Conservation (phyloP, 768 basidiomycete species). For the Leccinum disarticulatum region DNA sequence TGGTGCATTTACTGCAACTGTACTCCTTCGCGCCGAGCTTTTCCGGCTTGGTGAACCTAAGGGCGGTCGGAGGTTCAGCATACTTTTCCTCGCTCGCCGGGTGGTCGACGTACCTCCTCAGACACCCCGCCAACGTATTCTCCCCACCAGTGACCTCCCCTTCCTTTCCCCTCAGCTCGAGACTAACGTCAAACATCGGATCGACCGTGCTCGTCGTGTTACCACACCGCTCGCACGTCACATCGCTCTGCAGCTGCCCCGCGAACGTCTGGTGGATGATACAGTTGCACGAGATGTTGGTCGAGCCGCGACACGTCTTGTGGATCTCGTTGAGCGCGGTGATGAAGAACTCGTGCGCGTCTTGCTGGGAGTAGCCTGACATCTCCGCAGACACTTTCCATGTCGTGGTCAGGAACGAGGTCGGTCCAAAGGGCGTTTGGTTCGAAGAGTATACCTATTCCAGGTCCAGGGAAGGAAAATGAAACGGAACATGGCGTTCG, state of each 20-base stretch:
- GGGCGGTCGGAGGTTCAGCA: not conserved
- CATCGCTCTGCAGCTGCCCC: conserved; percentile 84
- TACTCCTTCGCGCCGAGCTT: conserved; percentile 82
- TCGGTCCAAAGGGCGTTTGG: conserved; percentile 70
- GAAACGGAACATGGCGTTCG: not conserved
- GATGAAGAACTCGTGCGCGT: conserved; percentile 89
- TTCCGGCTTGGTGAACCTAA: conserved; percentile 83
- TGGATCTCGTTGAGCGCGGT: conserved; percentile 87
- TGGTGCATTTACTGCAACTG: conserved; percentile 79
- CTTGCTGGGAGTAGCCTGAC: conserved; percentile 92
- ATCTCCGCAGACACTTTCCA: conserved; percentile 81
- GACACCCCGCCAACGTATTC: conserved; percentile 71
- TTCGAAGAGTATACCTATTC: conserved; percentile 57
- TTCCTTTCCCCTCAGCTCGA: conserved; percentile 68
- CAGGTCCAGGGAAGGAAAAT: not conserved
- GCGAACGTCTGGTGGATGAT: conserved; percentile 90
- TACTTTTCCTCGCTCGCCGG: not conserved
- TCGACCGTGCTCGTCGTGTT: conserved; percentile 79
- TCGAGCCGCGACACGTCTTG: conserved; percentile 68
- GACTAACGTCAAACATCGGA: conserved; percentile 87
- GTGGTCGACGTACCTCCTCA: conserved; percentile 55
- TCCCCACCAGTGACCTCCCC: conserved; percentile 47
- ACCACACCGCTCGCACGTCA: conserved; percentile 83
- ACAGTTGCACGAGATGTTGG: conserved; percentile 82
- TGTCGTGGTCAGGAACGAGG: conserved; percentile 77